Conservation (phyloP, 1,284 basidiomycete genomes). For the Tilletiaria anomala region DNA sequence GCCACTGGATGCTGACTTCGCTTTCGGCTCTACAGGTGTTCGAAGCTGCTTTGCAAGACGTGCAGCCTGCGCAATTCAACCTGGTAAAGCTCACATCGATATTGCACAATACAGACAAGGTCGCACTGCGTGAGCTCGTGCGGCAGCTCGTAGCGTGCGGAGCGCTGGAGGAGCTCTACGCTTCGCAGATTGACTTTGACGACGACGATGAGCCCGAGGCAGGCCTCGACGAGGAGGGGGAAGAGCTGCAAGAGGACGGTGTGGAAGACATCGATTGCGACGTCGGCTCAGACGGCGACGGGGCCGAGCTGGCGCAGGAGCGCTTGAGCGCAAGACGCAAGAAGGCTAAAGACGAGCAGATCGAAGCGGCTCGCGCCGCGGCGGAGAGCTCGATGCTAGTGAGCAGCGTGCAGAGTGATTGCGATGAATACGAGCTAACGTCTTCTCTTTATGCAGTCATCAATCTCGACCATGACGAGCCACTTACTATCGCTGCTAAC, state of each 20-base stretch:
- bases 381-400: constrained; percentile 13
- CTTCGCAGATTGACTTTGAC: background rate
- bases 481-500: constrained; percentile 32
- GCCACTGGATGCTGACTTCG: background rate
- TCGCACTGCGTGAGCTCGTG: constrained; percentile 31
- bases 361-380: constrained; percentile 5
- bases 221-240: constrained; percentile 1
- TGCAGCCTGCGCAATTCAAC: background rate
- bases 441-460: constrained; percentile 16
- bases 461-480: constrained; percentile 8
- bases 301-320: constrained; percentile 2
- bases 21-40: background rate
- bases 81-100: background rate
- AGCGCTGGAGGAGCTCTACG: constrained; percentile 9
- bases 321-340: background rate
- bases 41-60: background rate
- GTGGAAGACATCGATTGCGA: constrained; percentile 5
- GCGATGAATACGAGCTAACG: background rate
- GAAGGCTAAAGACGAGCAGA: constrained; percentile 3
- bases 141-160: constrained; percentile 29
- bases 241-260: background rate
- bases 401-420: constrained; percentile 7
- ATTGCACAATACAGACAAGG: constrained; percentile 15
- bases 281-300: constrained; percentile 9
- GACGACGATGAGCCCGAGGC: constrained; percentile 3